A percentile compares a stretch with the other conserved stretches of the same genome.
phyloP scores from a whole-genome alignment of 345 rosid genomes.

The Rhodamnia rubescens region DNA sequence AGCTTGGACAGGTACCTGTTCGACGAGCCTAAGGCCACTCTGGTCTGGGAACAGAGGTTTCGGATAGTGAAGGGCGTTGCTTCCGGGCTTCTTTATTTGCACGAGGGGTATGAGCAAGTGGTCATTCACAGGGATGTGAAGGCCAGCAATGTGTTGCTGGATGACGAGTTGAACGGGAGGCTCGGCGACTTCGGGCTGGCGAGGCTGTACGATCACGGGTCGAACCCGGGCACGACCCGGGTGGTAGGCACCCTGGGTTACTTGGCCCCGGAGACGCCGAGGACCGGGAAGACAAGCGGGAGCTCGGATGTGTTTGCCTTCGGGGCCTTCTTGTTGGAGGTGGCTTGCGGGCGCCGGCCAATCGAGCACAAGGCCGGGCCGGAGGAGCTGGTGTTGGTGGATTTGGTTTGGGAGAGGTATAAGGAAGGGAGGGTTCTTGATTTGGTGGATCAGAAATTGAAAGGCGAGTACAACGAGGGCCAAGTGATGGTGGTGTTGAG shows the following conservation, averaged over 20 bases:
- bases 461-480: constrained; percentile 28
- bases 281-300: constrained; percentile 67
- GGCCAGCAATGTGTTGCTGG: constrained; percentile 77
- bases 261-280: constrained; percentile 77
- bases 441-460: constrained; percentile 38
- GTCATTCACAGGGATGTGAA: constrained; percentile 88
- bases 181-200: constrained; percentile 94
- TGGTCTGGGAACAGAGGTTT: constrained; percentile 73
- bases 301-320: constrained; percentile 84
- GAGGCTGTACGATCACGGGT: constrained; percentile 65
- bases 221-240: constrained; percentile 70
- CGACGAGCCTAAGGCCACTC: constrained; percentile 34
- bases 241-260: constrained; percentile 92
- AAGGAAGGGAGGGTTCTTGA: constrained; percentile 33
- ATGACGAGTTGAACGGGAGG: constrained; percentile 63
- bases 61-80: constrained; percentile 64
- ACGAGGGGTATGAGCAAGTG: constrained; percentile 80
- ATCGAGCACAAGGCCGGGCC: constrained; percentile 63
- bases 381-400: constrained; percentile 73
- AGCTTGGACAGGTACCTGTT: constrained; percentile 75
- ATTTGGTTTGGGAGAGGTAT: constrained; percentile 68
- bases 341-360: constrained; percentile 75
- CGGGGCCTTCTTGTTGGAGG: constrained; percentile 82
- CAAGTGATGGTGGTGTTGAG: constrained; percentile 45
- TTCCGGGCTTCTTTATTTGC: constrained; percentile 70